Conservation (phyloP, 2,329 filamentous ascomycete species). For the Fusarium siculi region DNA sequence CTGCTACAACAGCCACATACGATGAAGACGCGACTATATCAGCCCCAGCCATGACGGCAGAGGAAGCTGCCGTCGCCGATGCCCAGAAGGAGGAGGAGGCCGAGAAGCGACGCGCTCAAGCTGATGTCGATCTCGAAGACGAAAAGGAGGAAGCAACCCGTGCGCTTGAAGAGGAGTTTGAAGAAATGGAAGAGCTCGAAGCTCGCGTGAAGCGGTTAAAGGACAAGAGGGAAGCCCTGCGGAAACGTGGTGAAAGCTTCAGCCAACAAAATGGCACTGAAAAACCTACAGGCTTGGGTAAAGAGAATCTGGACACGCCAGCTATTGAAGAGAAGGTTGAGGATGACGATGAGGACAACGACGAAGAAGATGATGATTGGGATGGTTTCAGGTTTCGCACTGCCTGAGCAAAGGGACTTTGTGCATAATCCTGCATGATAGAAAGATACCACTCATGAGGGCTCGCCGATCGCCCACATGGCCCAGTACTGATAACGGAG, state of each 20-base stretch:
- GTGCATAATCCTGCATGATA: neutral
- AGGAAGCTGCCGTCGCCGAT: slow-evolving; percentile 67
- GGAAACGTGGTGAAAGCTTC: slow-evolving; percentile 51
- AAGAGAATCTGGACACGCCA: slow-evolving; percentile 45
- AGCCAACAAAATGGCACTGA: slow-evolving; percentile 43
- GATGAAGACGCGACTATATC: slow-evolving; percentile 69
- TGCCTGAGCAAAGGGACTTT: slow-evolving; percentile 9
- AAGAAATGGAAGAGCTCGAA: slow-evolving; percentile 84
- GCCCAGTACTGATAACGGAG: slow-evolving; percentile 1
- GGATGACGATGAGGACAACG: slow-evolving; percentile 61
- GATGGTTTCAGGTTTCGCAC: slow-evolving; percentile 65
- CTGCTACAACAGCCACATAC: slow-evolving; percentile 54
- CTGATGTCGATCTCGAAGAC: slow-evolving; percentile 67
- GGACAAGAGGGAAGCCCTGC: slow-evolving; percentile 75
- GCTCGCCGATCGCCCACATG: neutral
- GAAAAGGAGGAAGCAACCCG: slow-evolving; percentile 81
- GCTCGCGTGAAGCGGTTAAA: slow-evolving; percentile 75
- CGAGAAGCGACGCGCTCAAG: slow-evolving; percentile 63
- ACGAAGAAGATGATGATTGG: slow-evolving; percentile 65
- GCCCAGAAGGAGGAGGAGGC: slow-evolving; percentile 61
- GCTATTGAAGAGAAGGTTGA: slow-evolving; percentile 55
- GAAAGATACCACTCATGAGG: neutral
- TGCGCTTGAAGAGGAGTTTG: slow-evolving; percentile 80
- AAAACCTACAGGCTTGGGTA: slow-evolving; percentile 31
- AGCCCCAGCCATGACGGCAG: slow-evolving; percentile 73